Evolutionary conservation across 1,284 basidiomycete genomes (phyloP).

Genomic region (Exsudoporus floridanus): DNA sequence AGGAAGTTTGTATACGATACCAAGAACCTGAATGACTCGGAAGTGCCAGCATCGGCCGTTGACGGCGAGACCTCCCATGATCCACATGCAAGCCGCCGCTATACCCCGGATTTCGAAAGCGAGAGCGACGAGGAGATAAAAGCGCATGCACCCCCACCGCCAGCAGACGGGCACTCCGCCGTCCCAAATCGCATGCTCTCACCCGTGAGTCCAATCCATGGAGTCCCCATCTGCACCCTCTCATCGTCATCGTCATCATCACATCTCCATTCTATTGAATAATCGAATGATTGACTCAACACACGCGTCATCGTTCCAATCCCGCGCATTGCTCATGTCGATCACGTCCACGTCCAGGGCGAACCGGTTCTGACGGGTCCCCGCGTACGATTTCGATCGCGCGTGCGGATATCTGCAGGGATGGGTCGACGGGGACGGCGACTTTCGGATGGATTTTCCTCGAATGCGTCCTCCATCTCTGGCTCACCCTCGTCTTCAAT

Average conservation of each 20-base stretch:
- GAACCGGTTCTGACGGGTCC: slow-evolving; percentile 18
- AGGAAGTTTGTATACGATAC: slow-evolving; percentile 8
- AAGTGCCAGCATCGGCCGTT: background rate
- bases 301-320: background rate
- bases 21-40: slow-evolving; percentile 8
- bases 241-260: too few relatives aligned
- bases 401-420: slow-evolving; percentile 55
- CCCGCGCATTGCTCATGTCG: slow-evolving; percentile 1
- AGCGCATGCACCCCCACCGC: background rate
- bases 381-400: slow-evolving; percentile 54
- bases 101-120: slow-evolving; percentile 5
- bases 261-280: too few relatives aligned
- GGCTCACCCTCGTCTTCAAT: slow-evolving; percentile 70
- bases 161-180: background rate
- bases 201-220: slow-evolving; percentile 17
- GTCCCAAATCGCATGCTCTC: background rate
- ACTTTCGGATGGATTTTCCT: slow-evolving; percentile 26
- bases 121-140: slow-evolving; percentile 16
- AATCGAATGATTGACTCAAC: background rate
- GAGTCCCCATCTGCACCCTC: background rate
- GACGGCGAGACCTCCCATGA: background rate
- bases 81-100: slow-evolving; percentile 1
- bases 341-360: slow-evolving; percentile 15
- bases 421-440: slow-evolving; percentile 35
- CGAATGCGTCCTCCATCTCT: slow-evolving; percentile 48